A percentile compares a stretch with the other conserved stretches of the same genome.
These are phyloP conservation scores for Exidia glandulosa DNA, from an alignment of 768 basidiomycete genomes.

Conservation along the genomic window DNA sequence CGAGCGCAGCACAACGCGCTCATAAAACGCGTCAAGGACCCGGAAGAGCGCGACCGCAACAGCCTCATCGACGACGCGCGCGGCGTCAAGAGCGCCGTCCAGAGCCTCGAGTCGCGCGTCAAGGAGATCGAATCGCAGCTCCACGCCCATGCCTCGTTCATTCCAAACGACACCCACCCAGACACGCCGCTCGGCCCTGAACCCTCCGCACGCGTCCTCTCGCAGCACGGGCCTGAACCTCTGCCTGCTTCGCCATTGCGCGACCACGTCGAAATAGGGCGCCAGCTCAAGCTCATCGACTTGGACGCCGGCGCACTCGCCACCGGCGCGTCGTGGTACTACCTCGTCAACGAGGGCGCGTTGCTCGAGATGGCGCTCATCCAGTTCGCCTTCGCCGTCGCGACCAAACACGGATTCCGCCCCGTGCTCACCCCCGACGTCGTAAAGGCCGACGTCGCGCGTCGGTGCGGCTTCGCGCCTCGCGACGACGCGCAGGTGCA, in stretches of 20 bases:
- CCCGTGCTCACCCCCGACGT: constrained; percentile 85
- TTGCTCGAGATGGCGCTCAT: constrained; percentile 78
- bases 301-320: constrained; percentile 67
- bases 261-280: constrained; percentile 67
- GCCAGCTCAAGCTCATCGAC: constrained; percentile 59
- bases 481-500: constrained; percentile 58
- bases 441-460: constrained; percentile 74
- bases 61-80: constrained; percentile 36
- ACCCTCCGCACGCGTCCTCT: constrained; percentile 53
- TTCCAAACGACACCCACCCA: constrained; percentile 88
- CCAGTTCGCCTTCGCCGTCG: constrained; percentile 76
- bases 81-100: constrained; percentile 48
- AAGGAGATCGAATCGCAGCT: constrained; percentile 48
- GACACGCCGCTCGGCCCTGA: constrained; percentile 67
- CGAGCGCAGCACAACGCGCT: neutral
- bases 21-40: neutral
- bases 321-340: constrained; percentile 90
- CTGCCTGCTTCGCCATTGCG: constrained; percentile 39
- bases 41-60: neutral
- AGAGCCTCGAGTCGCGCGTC: constrained; percentile 43
- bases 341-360: constrained; percentile 73
- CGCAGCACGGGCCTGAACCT: constrained; percentile 55
- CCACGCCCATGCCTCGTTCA: constrained; percentile 50
- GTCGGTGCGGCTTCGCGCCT: constrained; percentile 89
- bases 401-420: constrained; percentile 71